A percentile compares a stretch with the other conserved stretches of the same genome.
phyloP scores from a whole-genome alignment of 2,329 filamentous ascomycete species.

The Colletotrichum karsti region DNA sequence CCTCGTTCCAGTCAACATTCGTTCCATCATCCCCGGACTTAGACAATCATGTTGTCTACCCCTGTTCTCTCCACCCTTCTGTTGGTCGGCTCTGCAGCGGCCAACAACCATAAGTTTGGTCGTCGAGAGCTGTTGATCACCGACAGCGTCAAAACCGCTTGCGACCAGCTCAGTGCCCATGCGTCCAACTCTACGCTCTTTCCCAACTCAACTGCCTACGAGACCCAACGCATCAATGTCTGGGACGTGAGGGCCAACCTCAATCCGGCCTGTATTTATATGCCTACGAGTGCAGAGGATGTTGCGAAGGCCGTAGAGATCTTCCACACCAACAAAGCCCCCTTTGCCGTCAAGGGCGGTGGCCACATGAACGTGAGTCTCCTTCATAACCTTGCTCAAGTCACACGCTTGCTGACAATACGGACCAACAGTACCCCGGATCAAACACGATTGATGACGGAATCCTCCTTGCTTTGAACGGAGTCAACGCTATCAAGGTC shows the following conservation, averaged over 20 bases:
- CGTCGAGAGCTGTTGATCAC: neutral
- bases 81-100: neutral
- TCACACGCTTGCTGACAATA: neutral
- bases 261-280: constrained; percentile 3
- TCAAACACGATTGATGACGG: constrained; percentile 35
- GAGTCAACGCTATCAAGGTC: constrained; percentile 17
- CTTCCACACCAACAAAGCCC: constrained; percentile 24
- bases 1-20: neutral
- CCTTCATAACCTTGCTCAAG: rapidly evolving
- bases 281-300: neutral
- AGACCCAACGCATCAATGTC: constrained; percentile 12
- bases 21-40: neutral
- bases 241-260: constrained; percentile 17
- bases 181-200: neutral
- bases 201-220: constrained; percentile 11
- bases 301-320: constrained; percentile 5
- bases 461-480: constrained; percentile 32
- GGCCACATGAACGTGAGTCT: constrained; percentile 34
- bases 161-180: constrained; percentile 1
- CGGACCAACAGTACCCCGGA: constrained; percentile 30
- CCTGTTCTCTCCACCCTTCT: constrained; percentile 41
- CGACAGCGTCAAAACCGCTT: neutral
- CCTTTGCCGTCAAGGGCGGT: constrained; percentile 36
- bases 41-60: neutral
- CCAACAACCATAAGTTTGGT: neutral